Evolutionary conservation across 352 stramenopile species (phyloP).

Genomic region (Phytophthora idaei): DNA sequence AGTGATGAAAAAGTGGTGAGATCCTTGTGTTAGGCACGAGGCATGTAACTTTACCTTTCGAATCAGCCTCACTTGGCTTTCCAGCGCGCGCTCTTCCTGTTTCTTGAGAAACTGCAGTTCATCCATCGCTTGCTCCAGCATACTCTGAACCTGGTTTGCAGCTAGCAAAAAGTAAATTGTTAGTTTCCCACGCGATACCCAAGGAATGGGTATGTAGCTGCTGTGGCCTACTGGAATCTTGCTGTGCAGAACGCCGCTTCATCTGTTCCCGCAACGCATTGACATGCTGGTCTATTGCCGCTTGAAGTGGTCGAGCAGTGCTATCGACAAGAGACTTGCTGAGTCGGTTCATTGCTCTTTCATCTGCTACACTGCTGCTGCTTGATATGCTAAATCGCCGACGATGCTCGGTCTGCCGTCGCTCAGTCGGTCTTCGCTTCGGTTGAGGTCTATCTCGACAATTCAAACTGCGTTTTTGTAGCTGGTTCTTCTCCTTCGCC

Average conservation of each 20-base stretch:
- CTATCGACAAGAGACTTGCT: neutral
- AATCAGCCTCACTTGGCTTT: conserved; percentile 53
- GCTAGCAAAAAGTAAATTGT: conserved; percentile 18
- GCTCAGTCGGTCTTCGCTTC: neutral
- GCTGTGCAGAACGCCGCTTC: conserved; percentile 47
- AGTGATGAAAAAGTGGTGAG: neutral
- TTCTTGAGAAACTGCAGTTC: conserved; percentile 60
- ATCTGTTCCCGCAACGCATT: conserved; percentile 54
- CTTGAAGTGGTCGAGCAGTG: conserved; percentile 18
- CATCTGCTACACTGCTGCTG: conserved; percentile 14
- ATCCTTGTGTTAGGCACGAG: neutral
- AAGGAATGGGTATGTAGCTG: neutral
- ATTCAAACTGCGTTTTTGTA: conserved; percentile 4
- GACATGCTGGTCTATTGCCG: conserved; percentile 58
- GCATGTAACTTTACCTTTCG: conserved; percentile 41
- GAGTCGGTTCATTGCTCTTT: neutral
- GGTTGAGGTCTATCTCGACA: neutral
- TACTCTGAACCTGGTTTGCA: conserved; percentile 49
- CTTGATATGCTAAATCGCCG: conserved; percentile 5
- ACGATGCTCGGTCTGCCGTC: neutral
- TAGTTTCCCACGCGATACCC: neutral
- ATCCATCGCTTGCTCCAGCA: conserved; percentile 58
- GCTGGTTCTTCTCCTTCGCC: conserved; percentile 12
- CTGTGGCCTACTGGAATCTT: conserved; percentile 44
- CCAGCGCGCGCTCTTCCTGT: conserved; percentile 52